A percentile compares a stretch with the other conserved stretches of the same genome.
These are phyloP conservation scores for Cadophora sp. DNA, from an alignment of 2,329 filamentous ascomycete species.

Conservation along the genomic window DNA sequence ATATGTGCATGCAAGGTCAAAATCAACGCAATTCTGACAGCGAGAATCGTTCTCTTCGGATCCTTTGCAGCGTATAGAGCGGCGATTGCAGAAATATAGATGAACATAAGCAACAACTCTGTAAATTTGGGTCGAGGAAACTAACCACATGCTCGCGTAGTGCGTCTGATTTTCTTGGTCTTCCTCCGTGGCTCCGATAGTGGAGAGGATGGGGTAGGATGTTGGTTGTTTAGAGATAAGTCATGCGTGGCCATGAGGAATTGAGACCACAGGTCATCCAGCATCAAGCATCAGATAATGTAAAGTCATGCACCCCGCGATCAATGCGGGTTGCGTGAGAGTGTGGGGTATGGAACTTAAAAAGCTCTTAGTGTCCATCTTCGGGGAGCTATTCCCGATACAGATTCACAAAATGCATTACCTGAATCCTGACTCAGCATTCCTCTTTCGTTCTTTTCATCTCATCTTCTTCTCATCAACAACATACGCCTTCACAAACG, in stretches of 20 bases:
- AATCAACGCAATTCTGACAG: constrained; percentile 58
- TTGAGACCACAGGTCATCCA: not conserved
- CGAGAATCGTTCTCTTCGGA: constrained; percentile 45
- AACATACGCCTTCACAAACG: not conserved
- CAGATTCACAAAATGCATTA: not conserved
- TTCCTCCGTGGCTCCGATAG: not conserved
- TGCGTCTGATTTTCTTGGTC: not conserved
- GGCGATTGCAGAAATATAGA: constrained; percentile 55
- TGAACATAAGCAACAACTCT: not conserved
- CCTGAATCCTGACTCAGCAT: constrained; percentile 1
- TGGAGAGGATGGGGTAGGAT: not conserved
- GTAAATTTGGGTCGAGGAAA: not conserved
- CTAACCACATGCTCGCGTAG: not conserved
- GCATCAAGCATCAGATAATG: not conserved
- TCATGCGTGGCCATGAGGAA: not conserved
- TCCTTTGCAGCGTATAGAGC: constrained; percentile 53
- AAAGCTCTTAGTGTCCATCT: not conserved
- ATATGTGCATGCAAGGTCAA: constrained; percentile 56
- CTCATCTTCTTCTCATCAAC: not conserved
- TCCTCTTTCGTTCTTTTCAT: not conserved
- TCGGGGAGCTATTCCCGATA: not conserved
- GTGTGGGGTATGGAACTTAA: not conserved
- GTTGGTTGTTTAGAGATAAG: not conserved
- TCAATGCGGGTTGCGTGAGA: not conserved
- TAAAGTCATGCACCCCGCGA: not conserved